Base-by-base conservation (phyloP, 108 stramenopile genomes). In the Cyclotella choctawhatcheeana region DNA sequence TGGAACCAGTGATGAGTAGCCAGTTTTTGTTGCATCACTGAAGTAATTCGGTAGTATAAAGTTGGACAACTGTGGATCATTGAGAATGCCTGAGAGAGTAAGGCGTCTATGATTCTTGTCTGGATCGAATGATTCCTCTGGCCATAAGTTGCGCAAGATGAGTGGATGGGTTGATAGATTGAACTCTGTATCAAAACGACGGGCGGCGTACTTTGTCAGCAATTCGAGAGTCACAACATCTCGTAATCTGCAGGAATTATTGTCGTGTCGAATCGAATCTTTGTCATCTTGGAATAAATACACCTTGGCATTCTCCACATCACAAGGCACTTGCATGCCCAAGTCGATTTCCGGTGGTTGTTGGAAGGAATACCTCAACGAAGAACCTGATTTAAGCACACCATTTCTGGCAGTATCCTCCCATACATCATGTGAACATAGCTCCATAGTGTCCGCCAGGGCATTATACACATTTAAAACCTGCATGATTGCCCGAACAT, bases 1-100 rank as follows among this genome's bases (percentile, higher is more conserved):
- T 7, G 93, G 93, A 10, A 77, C 75, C 51, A 91, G 58, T 10
- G 85, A 82, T 14, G 52, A 22, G 53, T 76, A 76, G 8, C 73
- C 79, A 20, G 81, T 52, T 25, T 61, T 31, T 30, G 82, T 48
- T 12, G 90, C 84, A 67, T 89, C 88, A 0, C 25, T 22, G 71
- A 92, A 94, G 52, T 87, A 90, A n/a, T 71, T 78, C 14, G 69
- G 77, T 4, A 78, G 64, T 30, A 66, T 16, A 29, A 71, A 44
- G 45, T 66, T 65, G 81, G 93, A 68, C 84, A 77, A n/a, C 32
- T 61, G 52, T 77, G 60, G 67, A 47, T 86, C 84, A 0, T 76
- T 62, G 44, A 88, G 32, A 14, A 91, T 64, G 17, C 87, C 86
- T n/a, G 67, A 22, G 7, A 83, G 55, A 12, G 89, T 85, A 4